Evolutionary conservation across 176 grass and related monocot species (phyloP).

Genomic region (Ananas comosus): DNA sequence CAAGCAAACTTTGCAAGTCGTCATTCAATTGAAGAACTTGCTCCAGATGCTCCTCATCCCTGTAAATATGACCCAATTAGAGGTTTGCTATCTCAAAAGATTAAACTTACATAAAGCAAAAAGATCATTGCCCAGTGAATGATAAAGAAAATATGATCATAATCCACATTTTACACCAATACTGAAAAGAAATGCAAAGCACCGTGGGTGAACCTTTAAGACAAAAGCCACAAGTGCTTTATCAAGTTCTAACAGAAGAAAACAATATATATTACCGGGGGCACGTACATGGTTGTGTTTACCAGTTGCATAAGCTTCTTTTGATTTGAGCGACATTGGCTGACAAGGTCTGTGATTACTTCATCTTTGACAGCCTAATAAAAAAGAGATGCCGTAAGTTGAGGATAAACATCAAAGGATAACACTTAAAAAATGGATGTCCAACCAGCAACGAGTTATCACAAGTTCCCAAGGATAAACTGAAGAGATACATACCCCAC

Average conservation of each 20-base stretch:
- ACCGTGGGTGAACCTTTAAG: neutral
- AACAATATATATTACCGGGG: conserved; percentile 3
- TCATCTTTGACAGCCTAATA: conserved; percentile 72
- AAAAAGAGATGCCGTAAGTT: neutral
- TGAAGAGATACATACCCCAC: conserved; percentile 30
- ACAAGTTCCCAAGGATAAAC: neutral
- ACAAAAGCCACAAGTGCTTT: neutral
- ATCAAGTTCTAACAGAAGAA: neutral
- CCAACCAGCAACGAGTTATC: neutral
- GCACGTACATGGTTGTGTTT: conserved; percentile 47
- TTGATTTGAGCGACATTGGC: conserved; percentile 56
- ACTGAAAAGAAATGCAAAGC: neutral
- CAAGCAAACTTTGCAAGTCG: conserved; percentile 54
- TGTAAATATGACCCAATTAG: conserved; percentile 17
- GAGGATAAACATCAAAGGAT: neutral
- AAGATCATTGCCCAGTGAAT: neutral
- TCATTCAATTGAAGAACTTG: conserved; percentile 79
- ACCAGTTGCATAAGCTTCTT: conserved; percentile 51
- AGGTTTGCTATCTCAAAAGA: neutral
- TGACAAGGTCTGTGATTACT: conserved; percentile 65
- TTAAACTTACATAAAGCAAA: neutral
- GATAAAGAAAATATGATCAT: neutral
- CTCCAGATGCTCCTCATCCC: conserved; percentile 59
- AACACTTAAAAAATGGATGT: neutral
- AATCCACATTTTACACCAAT: neutral